phyloP scores from a whole-genome alignment of 2,329 filamentous ascomycete genomes.

The Emergomyces pasteurianus region DNA sequence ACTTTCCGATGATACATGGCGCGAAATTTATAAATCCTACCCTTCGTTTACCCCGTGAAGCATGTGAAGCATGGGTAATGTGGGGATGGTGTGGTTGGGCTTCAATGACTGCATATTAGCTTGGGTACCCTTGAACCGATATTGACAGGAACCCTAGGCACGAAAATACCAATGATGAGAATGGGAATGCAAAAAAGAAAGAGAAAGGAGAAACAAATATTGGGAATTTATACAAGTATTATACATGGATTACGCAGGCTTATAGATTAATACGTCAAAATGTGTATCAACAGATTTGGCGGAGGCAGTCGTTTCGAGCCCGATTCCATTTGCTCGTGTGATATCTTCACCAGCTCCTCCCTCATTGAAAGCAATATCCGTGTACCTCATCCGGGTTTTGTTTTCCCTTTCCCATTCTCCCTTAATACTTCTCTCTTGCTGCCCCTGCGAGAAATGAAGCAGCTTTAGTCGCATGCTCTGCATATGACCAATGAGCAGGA shows the following conservation, averaged over 20 bases:
- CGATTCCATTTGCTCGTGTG: not conserved
- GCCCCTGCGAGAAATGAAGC: conserved; percentile 25
- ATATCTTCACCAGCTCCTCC: not conserved
- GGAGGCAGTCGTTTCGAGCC: not conserved
- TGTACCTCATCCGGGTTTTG: not conserved
- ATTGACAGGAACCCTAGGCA: not conserved
- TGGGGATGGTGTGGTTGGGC: not conserved
- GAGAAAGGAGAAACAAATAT: not conserved
- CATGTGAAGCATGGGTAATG: not conserved
- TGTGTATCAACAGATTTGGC: not conserved
- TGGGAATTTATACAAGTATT: not conserved
- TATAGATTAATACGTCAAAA: not conserved
- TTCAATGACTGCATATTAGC: not conserved
- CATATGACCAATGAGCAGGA: conserved; percentile 33
- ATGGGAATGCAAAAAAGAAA: not conserved
- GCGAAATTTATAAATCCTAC: not conserved
- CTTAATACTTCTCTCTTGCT: conserved; percentile 5
- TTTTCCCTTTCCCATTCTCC: not conserved
- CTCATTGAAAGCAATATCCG: not conserved
- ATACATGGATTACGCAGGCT: not conserved
- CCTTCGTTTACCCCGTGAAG: not conserved
- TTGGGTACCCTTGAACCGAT: not conserved
- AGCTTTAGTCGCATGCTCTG: conserved; percentile 22
- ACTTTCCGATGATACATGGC: not conserved
- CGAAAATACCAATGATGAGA: not conserved